A percentile compares a stretch with the other conserved stretches of the same genome.
phyloP scores from a whole-genome alignment of 2,329 filamentous ascomycete species.

The Diatrype stigma region DNA sequence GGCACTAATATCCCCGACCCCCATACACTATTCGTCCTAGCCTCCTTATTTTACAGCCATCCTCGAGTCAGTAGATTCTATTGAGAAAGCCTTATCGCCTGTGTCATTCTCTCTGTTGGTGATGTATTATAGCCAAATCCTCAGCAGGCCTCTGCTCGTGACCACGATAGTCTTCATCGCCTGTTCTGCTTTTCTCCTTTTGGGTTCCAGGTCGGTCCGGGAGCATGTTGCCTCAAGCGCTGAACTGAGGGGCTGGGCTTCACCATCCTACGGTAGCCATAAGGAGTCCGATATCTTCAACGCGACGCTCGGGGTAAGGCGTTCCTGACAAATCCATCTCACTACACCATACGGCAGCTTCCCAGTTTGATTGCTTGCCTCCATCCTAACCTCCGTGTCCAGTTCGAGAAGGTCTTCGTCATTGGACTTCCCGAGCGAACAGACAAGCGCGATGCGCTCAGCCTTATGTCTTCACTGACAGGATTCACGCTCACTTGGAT shows the following conservation, averaged over 20 bases:
- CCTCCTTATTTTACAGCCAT: no score
- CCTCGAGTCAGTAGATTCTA: no score
- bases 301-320: constrained; percentile 12
- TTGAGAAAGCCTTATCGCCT: no score
- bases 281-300: constrained; percentile 13
- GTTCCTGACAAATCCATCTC: neutral
- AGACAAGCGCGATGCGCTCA: constrained; percentile 43
- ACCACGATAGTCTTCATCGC: constrained; percentile 2
- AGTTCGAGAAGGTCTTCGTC: constrained; percentile 41
- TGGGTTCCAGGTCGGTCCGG: constrained; percentile 6
- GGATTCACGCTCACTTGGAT: constrained; percentile 38
- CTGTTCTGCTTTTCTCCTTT: constrained; percentile 4
- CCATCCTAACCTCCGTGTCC: neutral
- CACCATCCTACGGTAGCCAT: constrained; percentile 2
- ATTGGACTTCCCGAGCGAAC: constrained; percentile 40
- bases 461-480: constrained; percentile 35
- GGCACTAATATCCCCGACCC: no score
- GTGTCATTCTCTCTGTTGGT: neutral
- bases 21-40: no score
- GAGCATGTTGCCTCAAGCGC: constrained; percentile 5
- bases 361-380: neutral
- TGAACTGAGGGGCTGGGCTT: constrained; percentile 1
- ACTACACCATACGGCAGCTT: neutral
- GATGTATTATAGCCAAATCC: neutral
- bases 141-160: constrained; percentile 2